Evolutionary conservation across 305 asterid species (phyloP), one percentile per base, ranked within the genome.

Genomic region (Nicotiana rustica): DNA sequence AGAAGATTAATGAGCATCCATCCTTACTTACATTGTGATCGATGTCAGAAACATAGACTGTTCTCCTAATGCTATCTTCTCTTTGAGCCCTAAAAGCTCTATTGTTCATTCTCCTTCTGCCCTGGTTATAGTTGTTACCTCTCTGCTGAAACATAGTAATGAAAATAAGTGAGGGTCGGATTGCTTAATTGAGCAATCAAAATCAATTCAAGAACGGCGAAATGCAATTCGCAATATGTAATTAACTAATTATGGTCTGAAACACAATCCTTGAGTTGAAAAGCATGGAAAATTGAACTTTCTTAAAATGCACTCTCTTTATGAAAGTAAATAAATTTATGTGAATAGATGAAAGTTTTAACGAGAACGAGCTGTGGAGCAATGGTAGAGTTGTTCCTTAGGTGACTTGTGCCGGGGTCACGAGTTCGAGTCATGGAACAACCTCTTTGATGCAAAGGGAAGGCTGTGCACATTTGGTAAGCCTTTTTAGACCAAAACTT

Each of bases 41-140:
- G 80, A 96, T 89, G 86, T 92, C 99, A 31, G 98, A 91, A 69
- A 96, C 99, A 86, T 96, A 96, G 80, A 96, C 97, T 80, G 99
- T 96, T 84, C 99, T 90, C 90, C 95, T 91, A 68, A 96, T 91
- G 82, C 94, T 93, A 88, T 93, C 96, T 83, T 96, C 98, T 89
- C 98, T 93, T 87, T 93, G 97, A 89, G 97, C 98, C 88, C 89
- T 91, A 82, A 82, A 91, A 85, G 93, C 87, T 91, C 97, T 87
- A 84, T 92, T 90, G 79, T 88, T 90, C 90, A 88, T 86, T 88
- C 95, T 90, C 87, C 85, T 95, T 89, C 89, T 89, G 82, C 91
- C 92, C 76, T 90, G 91, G 84, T 81, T 88, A 87, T 87, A 84
- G 89, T 86, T 90, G 79, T 88, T 91, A 86, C 89, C 92, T 86